Conservation (phyloP, 306 rosid species). For the Rosa rugosa region DNA sequence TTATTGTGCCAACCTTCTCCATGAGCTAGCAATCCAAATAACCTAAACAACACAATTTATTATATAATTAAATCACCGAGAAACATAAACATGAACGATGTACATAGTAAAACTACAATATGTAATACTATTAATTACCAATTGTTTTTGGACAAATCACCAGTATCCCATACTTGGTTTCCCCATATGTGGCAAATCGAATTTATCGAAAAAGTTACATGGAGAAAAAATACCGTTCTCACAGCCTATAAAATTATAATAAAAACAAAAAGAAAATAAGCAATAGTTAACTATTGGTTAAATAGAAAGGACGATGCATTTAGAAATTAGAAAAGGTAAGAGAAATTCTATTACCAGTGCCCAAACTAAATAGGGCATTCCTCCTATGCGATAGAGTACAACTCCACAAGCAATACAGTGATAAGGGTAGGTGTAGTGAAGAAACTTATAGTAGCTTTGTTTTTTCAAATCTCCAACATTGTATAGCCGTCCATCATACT, state of each 20-base stretch:
- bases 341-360: conserved; percentile 58
- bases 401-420: conserved; percentile 73
- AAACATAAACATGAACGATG: neutral
- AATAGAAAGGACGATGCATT: neutral
- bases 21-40: conserved; percentile 76
- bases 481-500: conserved; percentile 61
- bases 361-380: conserved; percentile 81
- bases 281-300: neutral
- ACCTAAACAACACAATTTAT: conserved; percentile 34
- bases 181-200: conserved; percentile 95
- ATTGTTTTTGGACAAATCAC: conserved; percentile 73
- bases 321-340: neutral
- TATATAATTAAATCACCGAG: no score
- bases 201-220: conserved; percentile 76
- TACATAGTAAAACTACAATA: no score
- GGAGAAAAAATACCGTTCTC: conserved; percentile 70
- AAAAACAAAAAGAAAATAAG: no score
- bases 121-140: conserved; percentile 39
- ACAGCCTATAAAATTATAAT: conserved; percentile 52
- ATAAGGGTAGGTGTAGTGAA: conserved; percentile 52
- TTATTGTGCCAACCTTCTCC: conserved; percentile 96
- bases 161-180: conserved; percentile 64
- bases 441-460: conserved; percentile 23
- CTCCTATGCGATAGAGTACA: conserved; percentile 64
- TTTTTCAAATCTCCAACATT: conserved; percentile 18